Percentiles rank a stretch among this genome's conserved stretches.
phyloP scores from a whole-genome alignment of 768 basidiomycete species.

The Candolleomyces efflorescens region DNA sequence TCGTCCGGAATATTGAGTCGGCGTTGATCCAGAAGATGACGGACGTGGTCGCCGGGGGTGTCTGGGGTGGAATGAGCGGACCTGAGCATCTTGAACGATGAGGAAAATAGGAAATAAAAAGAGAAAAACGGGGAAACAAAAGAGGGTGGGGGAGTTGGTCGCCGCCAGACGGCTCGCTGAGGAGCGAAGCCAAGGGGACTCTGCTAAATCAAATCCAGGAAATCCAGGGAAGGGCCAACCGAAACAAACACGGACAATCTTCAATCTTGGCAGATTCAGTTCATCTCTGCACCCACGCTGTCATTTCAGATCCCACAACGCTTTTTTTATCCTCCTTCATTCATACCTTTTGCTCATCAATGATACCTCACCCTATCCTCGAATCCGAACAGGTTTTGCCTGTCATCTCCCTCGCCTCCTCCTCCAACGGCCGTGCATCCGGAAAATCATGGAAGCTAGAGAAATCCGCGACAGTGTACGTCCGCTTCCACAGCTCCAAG shows the following conservation, averaged over 20 bases:
- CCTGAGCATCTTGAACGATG: constrained; percentile 33
- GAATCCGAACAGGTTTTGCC: constrained; percentile 13
- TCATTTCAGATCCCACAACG: neutral
- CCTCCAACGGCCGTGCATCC: constrained; percentile 62
- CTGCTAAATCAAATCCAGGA: neutral
- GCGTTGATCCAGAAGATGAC: constrained; percentile 51
- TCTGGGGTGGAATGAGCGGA: constrained; percentile 32
- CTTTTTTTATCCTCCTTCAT: neutral
- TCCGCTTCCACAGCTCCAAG: constrained; percentile 2
- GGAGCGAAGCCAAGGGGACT: neutral
- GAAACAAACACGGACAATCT: constrained; percentile 9
- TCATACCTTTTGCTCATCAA: constrained; percentile 8
- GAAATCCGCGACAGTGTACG: constrained; percentile 51
- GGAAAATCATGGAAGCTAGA: constrained; percentile 64
- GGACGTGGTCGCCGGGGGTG: constrained; percentile 43
- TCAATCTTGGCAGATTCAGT: neutral
- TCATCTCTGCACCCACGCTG: neutral
- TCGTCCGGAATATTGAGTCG: constrained; percentile 40
- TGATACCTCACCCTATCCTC: constrained; percentile 18
- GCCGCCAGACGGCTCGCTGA: neutral
- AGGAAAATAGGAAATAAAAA: constrained; percentile 9
- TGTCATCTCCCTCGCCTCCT: constrained; percentile 41
- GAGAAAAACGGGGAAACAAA: constrained; percentile 10
- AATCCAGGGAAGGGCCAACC: neutral
- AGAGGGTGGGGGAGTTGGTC: constrained; percentile 6